Conservation (phyloP, 2,329 filamentous ascomycete species). For the Monosporascus cannonballus region DNA sequence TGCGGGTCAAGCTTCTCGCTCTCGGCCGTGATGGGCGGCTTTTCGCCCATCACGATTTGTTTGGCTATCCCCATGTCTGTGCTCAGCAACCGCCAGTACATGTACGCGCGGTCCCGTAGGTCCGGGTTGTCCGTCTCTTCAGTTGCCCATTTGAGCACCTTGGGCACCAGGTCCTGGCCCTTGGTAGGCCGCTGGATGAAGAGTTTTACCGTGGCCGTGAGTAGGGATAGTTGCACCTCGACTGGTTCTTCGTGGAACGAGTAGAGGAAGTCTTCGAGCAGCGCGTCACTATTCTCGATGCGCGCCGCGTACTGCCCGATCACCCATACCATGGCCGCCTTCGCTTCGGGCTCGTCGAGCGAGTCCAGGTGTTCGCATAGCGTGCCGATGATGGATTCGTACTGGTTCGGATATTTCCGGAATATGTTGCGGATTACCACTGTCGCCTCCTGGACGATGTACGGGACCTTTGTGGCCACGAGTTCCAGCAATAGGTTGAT, state of each 20-base stretch:
- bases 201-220: slow-evolving; percentile 94
- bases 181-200: slow-evolving; percentile 97
- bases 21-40: slow-evolving; percentile 92
- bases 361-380: slow-evolving; percentile 95
- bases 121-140: slow-evolving; percentile 99
- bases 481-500: slow-evolving; percentile 90
- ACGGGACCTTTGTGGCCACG: slow-evolving; percentile 95
- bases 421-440: slow-evolving; percentile 99
- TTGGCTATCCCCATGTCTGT: slow-evolving; percentile 85
- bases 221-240: slow-evolving; percentile 87
- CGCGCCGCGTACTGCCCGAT: slow-evolving; percentile 97
- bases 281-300: slow-evolving; percentile 91
- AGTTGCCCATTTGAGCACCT: slow-evolving; percentile 96
- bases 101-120: slow-evolving; percentile 90
- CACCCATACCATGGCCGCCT: slow-evolving; percentile 98
- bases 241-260: slow-evolving; percentile 91
- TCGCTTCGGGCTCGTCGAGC: slow-evolving; percentile 93
- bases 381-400: slow-evolving; percentile 94
- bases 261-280: slow-evolving; percentile 92
- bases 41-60: slow-evolving; percentile 91
- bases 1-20: slow-evolving; percentile 86
- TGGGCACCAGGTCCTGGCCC: slow-evolving; percentile 86
- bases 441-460: slow-evolving; percentile 97
- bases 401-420: slow-evolving; percentile 97
- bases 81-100: slow-evolving; percentile 97